These are phyloP conservation scores for Dactylellina haptotyla DNA, from an alignment of 2,329 filamentous ascomycete genomes.

Conservation along the genomic window DNA sequence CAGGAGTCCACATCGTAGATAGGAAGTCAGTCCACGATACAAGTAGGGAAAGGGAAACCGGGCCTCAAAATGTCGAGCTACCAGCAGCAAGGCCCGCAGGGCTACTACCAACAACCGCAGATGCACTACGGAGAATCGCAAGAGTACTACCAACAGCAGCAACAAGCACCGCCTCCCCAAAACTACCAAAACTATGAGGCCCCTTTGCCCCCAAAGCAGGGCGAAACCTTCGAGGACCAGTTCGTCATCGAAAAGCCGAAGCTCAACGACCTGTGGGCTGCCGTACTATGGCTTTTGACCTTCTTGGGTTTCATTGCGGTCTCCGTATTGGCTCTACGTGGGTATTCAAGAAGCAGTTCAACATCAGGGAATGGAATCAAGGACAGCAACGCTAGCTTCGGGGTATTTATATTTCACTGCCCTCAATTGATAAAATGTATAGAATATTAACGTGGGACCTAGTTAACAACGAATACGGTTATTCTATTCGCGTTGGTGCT, in stretches of 20 bases:
- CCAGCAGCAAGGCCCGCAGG: slow-evolving; percentile 58
- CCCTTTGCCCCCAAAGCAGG: slow-evolving; percentile 41
- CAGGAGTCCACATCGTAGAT: neutral
- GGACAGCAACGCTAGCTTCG: slow-evolving; percentile 39
- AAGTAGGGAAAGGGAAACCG: neutral
- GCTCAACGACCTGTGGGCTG: slow-evolving; percentile 91
- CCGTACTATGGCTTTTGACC: slow-evolving; percentile 76
- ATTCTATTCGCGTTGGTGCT: slow-evolving; percentile 85
- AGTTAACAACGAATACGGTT: slow-evolving; percentile 76
- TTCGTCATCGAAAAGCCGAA: slow-evolving; percentile 87
- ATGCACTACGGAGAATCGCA: slow-evolving; percentile 56
- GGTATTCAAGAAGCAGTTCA: slow-evolving; percentile 68
- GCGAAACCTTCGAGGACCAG: slow-evolving; percentile 74
- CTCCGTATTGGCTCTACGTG: slow-evolving; percentile 77
- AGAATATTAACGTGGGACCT: neutral
- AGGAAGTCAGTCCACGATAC: no score
- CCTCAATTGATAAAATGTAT: neutral
- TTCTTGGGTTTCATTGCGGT: slow-evolving; percentile 79
- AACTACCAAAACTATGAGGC: slow-evolving; percentile 19
- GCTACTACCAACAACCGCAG: slow-evolving; percentile 46
- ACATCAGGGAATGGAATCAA: slow-evolving; percentile 39
- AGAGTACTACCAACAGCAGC: slow-evolving; percentile 60
- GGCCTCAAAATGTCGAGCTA: slow-evolving; percentile 26
- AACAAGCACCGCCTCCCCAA: slow-evolving; percentile 3
- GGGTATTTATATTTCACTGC: slow-evolving; percentile 11